phyloP scores from a whole-genome alignment of 148 eudicot species.

The Suaeda aralocaspica region DNA sequence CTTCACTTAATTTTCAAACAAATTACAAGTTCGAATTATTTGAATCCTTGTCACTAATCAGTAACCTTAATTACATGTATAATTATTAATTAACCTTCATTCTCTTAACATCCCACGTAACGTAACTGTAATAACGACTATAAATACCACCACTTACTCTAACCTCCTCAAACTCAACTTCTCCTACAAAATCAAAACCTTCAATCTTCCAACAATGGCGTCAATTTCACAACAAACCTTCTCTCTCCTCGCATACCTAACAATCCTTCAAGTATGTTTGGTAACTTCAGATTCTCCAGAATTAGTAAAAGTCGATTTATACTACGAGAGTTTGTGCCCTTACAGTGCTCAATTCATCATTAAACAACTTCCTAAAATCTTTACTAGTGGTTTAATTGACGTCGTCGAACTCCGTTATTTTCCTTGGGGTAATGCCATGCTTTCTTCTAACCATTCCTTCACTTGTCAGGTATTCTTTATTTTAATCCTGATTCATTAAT shows the following conservation, averaged over 20 bases:
- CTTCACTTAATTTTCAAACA: no score
- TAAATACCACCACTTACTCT: no score
- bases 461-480: slow-evolving; percentile 53
- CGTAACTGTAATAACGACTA: no score
- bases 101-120: no score
- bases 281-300: slow-evolving; percentile 22
- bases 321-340: slow-evolving; percentile 67
- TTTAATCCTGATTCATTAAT: background rate
- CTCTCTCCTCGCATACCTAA: slow-evolving; percentile 12
- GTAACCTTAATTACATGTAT: no score
- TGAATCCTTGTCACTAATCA: no score
- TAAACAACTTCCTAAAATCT: slow-evolving; percentile 38
- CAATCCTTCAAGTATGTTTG: slow-evolving; percentile 13
- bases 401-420: slow-evolving; percentile 49
- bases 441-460: slow-evolving; percentile 36
- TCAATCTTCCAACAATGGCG: slow-evolving; percentile 12
- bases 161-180: no score
- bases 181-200: background rate
- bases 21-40: no score
- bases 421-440: slow-evolving; percentile 76
- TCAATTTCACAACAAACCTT: background rate
- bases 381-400: slow-evolving; percentile 43
- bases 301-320: slow-evolving; percentile 42
- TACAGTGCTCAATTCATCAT: slow-evolving; percentile 52
- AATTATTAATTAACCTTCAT: no score